Percentiles rank a stretch among this genome's conserved stretches.
These are phyloP conservation scores for Orbilia quercus DNA, from an alignment of 2,329 filamentous ascomycete genomes.

Conservation along the genomic window DNA sequence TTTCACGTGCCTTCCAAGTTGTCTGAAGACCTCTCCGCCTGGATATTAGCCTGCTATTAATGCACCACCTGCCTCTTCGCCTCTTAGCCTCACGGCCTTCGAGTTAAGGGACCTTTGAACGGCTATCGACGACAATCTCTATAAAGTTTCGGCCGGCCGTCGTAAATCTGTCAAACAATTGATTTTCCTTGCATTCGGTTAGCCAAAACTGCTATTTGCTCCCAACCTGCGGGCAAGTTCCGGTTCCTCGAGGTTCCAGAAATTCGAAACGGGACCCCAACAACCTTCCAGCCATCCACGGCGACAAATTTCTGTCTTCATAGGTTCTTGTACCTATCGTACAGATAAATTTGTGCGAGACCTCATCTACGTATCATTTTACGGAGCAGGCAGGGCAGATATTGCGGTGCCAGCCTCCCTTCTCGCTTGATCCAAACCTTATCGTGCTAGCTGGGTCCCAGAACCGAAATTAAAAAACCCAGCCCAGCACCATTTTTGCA, in stretches of 20 bases:
- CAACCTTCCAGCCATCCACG: slow-evolving; percentile 24
- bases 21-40: slow-evolving; percentile 12
- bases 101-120: slow-evolving; percentile 38
- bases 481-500: slow-evolving; percentile 35
- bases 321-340: slow-evolving; percentile 39
- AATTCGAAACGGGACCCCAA: slow-evolving; percentile 48
- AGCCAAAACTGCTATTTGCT: slow-evolving; percentile 47
- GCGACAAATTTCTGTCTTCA: slow-evolving; percentile 24
- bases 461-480: slow-evolving; percentile 56
- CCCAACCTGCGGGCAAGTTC: slow-evolving; percentile 7
- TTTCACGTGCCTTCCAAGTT: slow-evolving; percentile 53
- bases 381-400: slow-evolving; percentile 42
- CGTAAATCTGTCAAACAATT: slow-evolving; percentile 47
- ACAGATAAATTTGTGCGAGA: slow-evolving; percentile 4
- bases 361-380: slow-evolving; percentile 34
- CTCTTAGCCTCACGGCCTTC: slow-evolving; percentile 39
- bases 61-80: slow-evolving; percentile 55
- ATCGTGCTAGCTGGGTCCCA: slow-evolving; percentile 46
- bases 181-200: slow-evolving; percentile 49
- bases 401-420: slow-evolving; percentile 44
- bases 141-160: slow-evolving; percentile 18
- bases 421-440: slow-evolving; percentile 57
- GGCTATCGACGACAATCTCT: slow-evolving; percentile 41
- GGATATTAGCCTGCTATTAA: slow-evolving; percentile 33
- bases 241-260: slow-evolving; percentile 42